Conservation (phyloP, 768 basidiomycete species). For the Tricholoma sp. region DNA sequence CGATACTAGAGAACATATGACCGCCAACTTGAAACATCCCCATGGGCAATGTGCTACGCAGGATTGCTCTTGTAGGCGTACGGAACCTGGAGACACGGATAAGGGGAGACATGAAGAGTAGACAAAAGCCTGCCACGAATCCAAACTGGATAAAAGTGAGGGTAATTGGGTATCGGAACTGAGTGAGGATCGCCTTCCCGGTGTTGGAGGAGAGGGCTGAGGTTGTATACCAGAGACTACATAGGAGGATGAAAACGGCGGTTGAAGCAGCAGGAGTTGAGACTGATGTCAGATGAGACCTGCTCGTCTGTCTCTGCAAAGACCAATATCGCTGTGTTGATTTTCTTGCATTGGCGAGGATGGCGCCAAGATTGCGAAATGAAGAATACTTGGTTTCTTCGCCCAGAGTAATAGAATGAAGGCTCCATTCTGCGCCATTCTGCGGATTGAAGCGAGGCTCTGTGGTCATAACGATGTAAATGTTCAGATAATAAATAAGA, state of each 20-base stretch:
- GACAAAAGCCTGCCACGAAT: slow-evolving; percentile 85
- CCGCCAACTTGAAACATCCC: slow-evolving; percentile 97
- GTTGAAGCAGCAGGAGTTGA: slow-evolving; percentile 28
- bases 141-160: slow-evolving; percentile 97
- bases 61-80: slow-evolving; percentile 63
- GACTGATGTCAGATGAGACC: slow-evolving; percentile 21
- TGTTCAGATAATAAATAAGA: not conserved
- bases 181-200: slow-evolving; percentile 89
- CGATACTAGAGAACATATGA: slow-evolving; percentile 96
- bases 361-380: slow-evolving; percentile 17
- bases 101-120: slow-evolving; percentile 75
- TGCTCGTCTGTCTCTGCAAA: slow-evolving; percentile 18
- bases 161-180: slow-evolving; percentile 93
- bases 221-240: slow-evolving; percentile 87
- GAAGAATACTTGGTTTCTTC: slow-evolving; percentile 27
- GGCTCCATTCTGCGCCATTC: slow-evolving; percentile 22
- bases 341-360: slow-evolving; percentile 22
- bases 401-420: slow-evolving; percentile 24
- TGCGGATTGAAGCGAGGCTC: not conserved
- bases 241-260: slow-evolving; percentile 68
- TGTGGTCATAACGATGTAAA: slow-evolving; percentile 2
- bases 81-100: slow-evolving; percentile 67
- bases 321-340: slow-evolving; percentile 20
- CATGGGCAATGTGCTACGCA: slow-evolving; percentile 87
- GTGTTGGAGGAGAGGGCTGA: slow-evolving; percentile 96